Evolutionary conservation across 2,329 filamentous ascomycete species (phyloP).

Genomic region (Pyrenochaeta sp.): DNA sequence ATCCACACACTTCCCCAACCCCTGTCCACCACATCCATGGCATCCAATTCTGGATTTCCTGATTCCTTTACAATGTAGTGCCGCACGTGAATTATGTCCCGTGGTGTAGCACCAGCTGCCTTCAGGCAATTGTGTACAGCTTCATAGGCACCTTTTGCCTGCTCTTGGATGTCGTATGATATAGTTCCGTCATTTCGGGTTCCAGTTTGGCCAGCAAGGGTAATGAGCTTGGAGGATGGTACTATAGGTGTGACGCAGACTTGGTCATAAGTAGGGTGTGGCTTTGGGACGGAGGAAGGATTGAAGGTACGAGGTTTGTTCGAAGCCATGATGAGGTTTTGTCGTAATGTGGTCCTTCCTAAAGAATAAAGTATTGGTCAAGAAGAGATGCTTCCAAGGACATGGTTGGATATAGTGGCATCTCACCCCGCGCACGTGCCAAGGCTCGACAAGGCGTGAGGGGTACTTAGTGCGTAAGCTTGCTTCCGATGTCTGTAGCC

Average conservation of each 20-base stretch:
- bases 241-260: slow-evolving; percentile 41
- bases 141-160: slow-evolving; percentile 41
- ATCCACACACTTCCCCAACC: slow-evolving; percentile 47
- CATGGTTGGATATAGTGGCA: too few species aligned
- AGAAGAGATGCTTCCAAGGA: too few species aligned
- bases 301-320: slow-evolving; percentile 43
- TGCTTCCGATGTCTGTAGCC: too few species aligned
- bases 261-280: slow-evolving; percentile 43
- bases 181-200: slow-evolving; percentile 19
- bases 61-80: slow-evolving; percentile 49
- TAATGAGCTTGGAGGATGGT: slow-evolving; percentile 39
- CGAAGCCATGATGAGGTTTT: slow-evolving; percentile 10
- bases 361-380: not conserved
- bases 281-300: slow-evolving; percentile 32
- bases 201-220: slow-evolving; percentile 44
- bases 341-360: not conserved
- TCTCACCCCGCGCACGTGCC: not conserved
- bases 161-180: slow-evolving; percentile 26
- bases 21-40: slow-evolving; percentile 33
- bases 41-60: slow-evolving; percentile 32
- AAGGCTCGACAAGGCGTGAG: slow-evolving; percentile 2
- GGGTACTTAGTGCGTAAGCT: slow-evolving; percentile 3
- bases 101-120: slow-evolving; percentile 41
- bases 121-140: slow-evolving; percentile 36
- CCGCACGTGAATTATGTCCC: slow-evolving; percentile 45